A percentile compares a stretch with the other conserved stretches of the same genome.
Conservation (phyloP, 345 rosid genomes). For the Eucalyptus curtisii region DNA sequence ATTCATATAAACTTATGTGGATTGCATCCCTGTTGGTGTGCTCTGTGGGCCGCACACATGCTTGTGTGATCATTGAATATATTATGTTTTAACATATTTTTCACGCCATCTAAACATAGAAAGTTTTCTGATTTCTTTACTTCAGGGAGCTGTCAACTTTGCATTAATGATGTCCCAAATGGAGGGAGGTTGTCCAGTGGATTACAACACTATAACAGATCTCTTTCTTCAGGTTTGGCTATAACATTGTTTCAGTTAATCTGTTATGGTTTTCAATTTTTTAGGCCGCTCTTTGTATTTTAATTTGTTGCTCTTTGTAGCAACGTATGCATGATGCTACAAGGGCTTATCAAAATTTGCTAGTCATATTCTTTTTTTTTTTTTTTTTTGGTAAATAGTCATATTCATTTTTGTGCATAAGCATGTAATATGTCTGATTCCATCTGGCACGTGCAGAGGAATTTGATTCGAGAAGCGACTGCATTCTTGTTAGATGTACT, state of each 20-base stretch:
- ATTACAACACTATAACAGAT: slow-evolving; percentile 90
- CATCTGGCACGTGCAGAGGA: slow-evolving; percentile 40
- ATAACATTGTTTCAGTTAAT: neutral
- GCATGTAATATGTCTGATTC: neutral
- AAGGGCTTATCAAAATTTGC: neutral
- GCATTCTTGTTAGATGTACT: slow-evolving; percentile 94
- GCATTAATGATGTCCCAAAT: slow-evolving; percentile 99
- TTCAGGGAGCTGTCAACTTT: slow-evolving; percentile 93
- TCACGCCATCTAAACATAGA: neutral
- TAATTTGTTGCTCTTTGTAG: neutral
- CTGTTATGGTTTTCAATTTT: neutral
- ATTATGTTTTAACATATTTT: neutral
- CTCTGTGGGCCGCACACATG: neutral
- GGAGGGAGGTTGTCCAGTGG: slow-evolving; percentile 97
- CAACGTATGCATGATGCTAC: neutral
- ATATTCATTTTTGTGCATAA: neutral
- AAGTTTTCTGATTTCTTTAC: neutral
- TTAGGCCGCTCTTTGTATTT: neutral
- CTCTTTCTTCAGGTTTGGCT: slow-evolving; percentile 82
- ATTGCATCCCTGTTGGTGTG: neutral
- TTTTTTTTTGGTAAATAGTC: no score
- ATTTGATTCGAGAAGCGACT: slow-evolving; percentile 94
- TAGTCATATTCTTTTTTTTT: neutral
- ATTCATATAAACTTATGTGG: neutral
- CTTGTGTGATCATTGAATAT: neutral